Base-by-base conservation (phyloP, 345 rosid genomes). In the Gossypium longicalyx region DNA sequence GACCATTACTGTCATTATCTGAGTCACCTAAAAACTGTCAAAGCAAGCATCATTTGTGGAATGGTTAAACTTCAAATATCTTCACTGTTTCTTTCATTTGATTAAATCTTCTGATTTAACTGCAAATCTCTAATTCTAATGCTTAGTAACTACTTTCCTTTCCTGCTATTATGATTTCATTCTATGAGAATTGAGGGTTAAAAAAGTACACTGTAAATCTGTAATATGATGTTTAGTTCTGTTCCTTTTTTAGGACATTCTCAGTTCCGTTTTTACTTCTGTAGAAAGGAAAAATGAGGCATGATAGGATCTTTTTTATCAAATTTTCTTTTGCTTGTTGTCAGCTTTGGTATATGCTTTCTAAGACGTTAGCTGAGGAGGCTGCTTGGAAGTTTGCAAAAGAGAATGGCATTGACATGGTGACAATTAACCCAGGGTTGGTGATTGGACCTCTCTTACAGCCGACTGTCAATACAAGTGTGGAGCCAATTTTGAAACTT, bases 291-390 rank as follows among this genome's bases (percentile, higher is more conserved):
- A 3, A 20, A 20, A 16, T 12, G 25, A 27, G 38, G 34, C 7
- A 20, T 66, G 17, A 44, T 19, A 67, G 48, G 41, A 34, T 45
- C 54, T 2, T 67, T 67, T 45, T 23, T 13, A 67, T 67, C 41
- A 47, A 20, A 7, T 2, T 67, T 47, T 43, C 34, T 44, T 13
- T 54, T 38, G 12, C 58, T 48, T 65, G 15, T 60, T 16, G 16
- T 70, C 82, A 84, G 86, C 58, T 10, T 1, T 85, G 86, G 84
- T 87, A 87, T 75, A 0, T 34, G 20, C 77, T 87, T 9, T 56
- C 85, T 47, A 87, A 87, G 76, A 84, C 76, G 4, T 77, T 80
- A 68, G 86, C 89, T 0, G 89, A 87, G 77, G 72, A 81, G 41
- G 86, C 84, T 72, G 89, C 87, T 11, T 85, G 86, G 85, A 68